Conservation (phyloP, 768 basidiomycete genomes). For the Termitomyces bulborhizus region DNA sequence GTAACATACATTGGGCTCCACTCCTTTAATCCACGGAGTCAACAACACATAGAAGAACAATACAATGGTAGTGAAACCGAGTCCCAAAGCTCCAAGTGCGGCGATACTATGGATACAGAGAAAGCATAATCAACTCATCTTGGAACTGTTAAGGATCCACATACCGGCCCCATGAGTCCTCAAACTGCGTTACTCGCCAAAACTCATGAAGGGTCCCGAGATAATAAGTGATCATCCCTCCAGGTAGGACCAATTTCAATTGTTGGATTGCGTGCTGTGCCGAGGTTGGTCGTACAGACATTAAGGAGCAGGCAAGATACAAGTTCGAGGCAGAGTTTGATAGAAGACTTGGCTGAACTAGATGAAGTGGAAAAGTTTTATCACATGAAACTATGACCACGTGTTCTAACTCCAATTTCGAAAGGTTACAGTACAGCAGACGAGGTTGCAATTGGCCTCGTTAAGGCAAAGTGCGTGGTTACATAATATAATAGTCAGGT, state of each 20-base stretch:
- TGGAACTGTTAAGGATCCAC: slow-evolving; percentile 16
- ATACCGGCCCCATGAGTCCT: slow-evolving; percentile 49
- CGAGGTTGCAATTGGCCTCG: neutral
- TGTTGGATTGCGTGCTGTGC: slow-evolving; percentile 52
- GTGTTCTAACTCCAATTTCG: neutral
- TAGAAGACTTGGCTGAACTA: neutral
- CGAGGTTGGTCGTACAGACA: slow-evolving; percentile 16
- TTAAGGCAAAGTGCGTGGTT: neutral
- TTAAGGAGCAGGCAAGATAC: neutral
- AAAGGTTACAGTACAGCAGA: neutral
- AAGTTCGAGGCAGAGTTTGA: neutral
- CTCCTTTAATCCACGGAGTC: slow-evolving; percentile 60
- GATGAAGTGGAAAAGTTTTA: neutral
- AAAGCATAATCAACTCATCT: neutral
- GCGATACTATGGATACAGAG: slow-evolving; percentile 32
- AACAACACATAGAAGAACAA: slow-evolving; percentile 72
- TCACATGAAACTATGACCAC: slow-evolving; percentile 4
- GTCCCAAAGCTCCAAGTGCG: slow-evolving; percentile 46
- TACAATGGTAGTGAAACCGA: slow-evolving; percentile 53
- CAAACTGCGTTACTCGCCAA: slow-evolving; percentile 31
- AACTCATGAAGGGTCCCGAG: slow-evolving; percentile 51
- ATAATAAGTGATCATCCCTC: slow-evolving; percentile 55
- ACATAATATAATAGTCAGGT: neutral
- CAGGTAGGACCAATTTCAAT: slow-evolving; percentile 74
- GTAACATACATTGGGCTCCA: slow-evolving; percentile 59